Conservation (phyloP, 1,284 basidiomycete species). For the Ceratobasidium sp. region DNA sequence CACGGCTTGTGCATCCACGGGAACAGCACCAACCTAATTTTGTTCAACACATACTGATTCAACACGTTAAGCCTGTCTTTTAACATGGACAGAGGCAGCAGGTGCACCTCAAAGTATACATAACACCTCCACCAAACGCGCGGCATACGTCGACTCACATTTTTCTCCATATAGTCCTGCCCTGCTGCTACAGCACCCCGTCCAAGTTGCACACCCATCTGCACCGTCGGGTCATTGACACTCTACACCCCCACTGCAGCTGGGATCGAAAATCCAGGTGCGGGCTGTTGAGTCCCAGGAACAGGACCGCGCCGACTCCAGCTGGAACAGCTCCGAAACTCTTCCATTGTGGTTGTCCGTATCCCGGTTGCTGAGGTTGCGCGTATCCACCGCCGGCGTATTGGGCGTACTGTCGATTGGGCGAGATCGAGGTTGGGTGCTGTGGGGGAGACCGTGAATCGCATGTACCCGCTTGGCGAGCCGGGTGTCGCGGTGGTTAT, state of each 20-base stretch:
- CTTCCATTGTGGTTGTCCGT: slow-evolving; percentile 46
- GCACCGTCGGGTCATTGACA: slow-evolving; percentile 92
- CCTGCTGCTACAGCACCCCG: slow-evolving; percentile 92
- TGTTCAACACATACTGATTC: slow-evolving; percentile 94
- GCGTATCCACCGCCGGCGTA: slow-evolving; percentile 37
- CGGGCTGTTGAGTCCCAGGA: slow-evolving; percentile 24
- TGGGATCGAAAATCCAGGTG: slow-evolving; percentile 58
- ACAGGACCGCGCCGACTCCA: slow-evolving; percentile 44
- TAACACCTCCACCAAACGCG: neutral
- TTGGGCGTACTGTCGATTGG: slow-evolving; percentile 46
- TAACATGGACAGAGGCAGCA: slow-evolving; percentile 79
- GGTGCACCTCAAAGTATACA: slow-evolving; percentile 74
- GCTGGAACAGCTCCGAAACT: slow-evolving; percentile 45
- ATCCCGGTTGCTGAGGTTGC: slow-evolving; percentile 46
- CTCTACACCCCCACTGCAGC: slow-evolving; percentile 69
- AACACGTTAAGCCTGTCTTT: slow-evolving; percentile 98
- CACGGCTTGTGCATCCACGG: slow-evolving; percentile 94
- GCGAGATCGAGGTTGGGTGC: slow-evolving; percentile 43
- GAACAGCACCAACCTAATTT: slow-evolving; percentile 90
- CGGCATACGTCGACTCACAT: slow-evolving; percentile 65
- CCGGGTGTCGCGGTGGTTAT: slow-evolving; percentile 85
- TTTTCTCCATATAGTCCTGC: slow-evolving; percentile 95
- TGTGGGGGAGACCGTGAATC: slow-evolving; percentile 61
- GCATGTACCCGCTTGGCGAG: slow-evolving; percentile 79
- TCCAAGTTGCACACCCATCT: slow-evolving; percentile 97